phyloP scores from a whole-genome alignment of 1,284 basidiomycete genomes.

The Termitomyces sp. region DNA sequence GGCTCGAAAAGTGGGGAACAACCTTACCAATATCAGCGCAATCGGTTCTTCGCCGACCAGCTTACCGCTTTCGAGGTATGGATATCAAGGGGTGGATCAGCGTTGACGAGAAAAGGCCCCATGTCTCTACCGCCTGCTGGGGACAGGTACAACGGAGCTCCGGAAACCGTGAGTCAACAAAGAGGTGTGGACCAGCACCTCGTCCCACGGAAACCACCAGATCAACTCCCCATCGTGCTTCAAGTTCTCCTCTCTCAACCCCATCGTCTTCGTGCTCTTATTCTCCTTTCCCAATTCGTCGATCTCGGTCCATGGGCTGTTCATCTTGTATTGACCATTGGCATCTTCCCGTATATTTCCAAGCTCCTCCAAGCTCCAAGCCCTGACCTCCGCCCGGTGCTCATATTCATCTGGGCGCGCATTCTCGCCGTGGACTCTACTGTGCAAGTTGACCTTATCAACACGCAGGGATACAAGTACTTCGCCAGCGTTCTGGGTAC shows the following conservation, averaged over 20 bases:
- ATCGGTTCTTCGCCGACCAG: constrained; percentile 94
- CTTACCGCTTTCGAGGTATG: constrained; percentile 97
- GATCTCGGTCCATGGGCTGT: constrained; percentile 99
- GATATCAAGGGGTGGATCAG: constrained; percentile 88
- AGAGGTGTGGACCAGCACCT: constrained; percentile 43
- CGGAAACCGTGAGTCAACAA: constrained; percentile 14
- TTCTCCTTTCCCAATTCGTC: constrained; percentile 95
- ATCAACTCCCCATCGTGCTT: constrained; percentile 95
- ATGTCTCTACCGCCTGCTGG: constrained; percentile 55
- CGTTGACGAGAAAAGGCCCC: constrained; percentile 71
- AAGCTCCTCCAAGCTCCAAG: constrained; percentile 94
- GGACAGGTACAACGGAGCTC: constrained; percentile 26
- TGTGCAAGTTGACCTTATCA: constrained; percentile 88
- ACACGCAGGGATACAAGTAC: constrained; percentile 82
- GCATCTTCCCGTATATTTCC: constrained; percentile 98
- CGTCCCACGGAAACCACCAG: constrained; percentile 85
- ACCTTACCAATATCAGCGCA: constrained; percentile 76
- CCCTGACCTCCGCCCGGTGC: constrained; percentile 91
- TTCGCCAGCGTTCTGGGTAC: constrained; percentile 79
- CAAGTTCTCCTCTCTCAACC: constrained; percentile 96
- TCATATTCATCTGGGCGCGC: constrained; percentile 99
- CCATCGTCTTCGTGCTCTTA: constrained; percentile 91
- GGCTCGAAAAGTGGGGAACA: constrained; percentile 32
- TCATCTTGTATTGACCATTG: constrained; percentile 94
- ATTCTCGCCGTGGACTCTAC: constrained; percentile 93